Conservation (phyloP, 106 monocot species). For the Allium fistulosum region DNA sequence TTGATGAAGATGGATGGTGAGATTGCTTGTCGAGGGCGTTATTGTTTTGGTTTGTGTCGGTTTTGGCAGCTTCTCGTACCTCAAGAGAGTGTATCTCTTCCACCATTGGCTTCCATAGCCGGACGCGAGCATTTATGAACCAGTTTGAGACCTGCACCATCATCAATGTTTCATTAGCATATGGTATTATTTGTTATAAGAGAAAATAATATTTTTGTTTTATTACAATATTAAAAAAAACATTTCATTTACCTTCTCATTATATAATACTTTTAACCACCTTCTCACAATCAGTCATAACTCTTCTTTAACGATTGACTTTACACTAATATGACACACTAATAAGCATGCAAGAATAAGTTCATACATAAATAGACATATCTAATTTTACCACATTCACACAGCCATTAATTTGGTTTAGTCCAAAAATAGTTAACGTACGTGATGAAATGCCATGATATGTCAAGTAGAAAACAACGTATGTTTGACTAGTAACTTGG, state of each 20-base stretch:
- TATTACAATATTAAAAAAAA: background rate
- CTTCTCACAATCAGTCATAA: background rate
- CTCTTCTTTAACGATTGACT: background rate
- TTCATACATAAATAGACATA: too few species aligned
- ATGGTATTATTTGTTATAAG: background rate
- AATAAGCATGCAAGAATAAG: too few species aligned
- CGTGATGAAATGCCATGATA: too few species aligned
- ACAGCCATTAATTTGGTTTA: too few species aligned
- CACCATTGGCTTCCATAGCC: constrained; percentile 69
- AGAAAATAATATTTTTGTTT: background rate
- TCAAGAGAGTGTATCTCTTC: constrained; percentile 55
- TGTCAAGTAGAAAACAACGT: too few species aligned
- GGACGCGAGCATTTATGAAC: constrained; percentile 64
- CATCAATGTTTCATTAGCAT: background rate
- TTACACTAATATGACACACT: too few species aligned
- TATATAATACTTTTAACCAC: background rate
- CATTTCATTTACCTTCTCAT: too few species aligned
- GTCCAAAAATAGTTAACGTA: too few species aligned
- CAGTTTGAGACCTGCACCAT: constrained; percentile 54
- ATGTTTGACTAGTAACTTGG: too few species aligned
- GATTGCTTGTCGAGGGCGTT: constrained; percentile 2
- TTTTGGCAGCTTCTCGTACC: constrained; percentile 12
- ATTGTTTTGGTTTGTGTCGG: background rate
- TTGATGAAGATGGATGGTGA: constrained; percentile 11
- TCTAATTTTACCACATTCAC: too few species aligned